Base-by-base conservation (phyloP, 1,284 basidiomycete species). In the Laetiporus sulphureus region DNA sequence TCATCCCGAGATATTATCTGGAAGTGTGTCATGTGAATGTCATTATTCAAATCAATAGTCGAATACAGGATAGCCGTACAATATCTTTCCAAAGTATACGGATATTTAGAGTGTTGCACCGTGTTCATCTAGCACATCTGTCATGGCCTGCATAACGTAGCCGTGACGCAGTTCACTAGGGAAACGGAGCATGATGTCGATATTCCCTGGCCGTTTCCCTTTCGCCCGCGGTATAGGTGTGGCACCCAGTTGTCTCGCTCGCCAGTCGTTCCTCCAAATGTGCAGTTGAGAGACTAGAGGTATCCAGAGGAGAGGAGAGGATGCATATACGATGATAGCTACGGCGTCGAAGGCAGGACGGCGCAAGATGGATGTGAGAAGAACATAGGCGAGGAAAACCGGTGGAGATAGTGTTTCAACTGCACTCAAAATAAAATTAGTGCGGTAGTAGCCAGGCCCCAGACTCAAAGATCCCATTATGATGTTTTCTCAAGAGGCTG, bases 201-300 rank as follows among this genome's bases (percentile, higher is more conserved):
- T 64, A 54, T 83, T 83, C 22, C 81, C 81, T 4, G 78, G 79
- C 76, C 77, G 79, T 60, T 69, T 74, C 5, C 80, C 81, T 21
- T 69, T 60, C 12, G 80, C 71, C 15, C 68, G 62, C 3, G 75
- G 75, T 35, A 81, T 73, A 2, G 60, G 63, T 44, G 62, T 64
- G 2, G 76, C 75, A 5, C 69, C 69, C 13, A 78, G 58, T 24
- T 33, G 16, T 30, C 24, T 35, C 10, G 42, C 42, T 5, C 25
- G 37, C 18, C 37, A 23, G 32, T 39, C 42, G 16, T 33, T 34
- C 32, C 20, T 19, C 42, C 42, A 44, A 3, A 30, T 23, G 19
- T 27, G 8, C 16, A 32, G 40, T 25, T 25, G 16, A 13, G 42
- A 33, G 10, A 13, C 34, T 23, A 44, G 2, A 4, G 42, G 7